Evolutionary conservation across 2,329 filamentous ascomycete genomes (phyloP).

Genomic region (Cladosporium sp.): DNA sequence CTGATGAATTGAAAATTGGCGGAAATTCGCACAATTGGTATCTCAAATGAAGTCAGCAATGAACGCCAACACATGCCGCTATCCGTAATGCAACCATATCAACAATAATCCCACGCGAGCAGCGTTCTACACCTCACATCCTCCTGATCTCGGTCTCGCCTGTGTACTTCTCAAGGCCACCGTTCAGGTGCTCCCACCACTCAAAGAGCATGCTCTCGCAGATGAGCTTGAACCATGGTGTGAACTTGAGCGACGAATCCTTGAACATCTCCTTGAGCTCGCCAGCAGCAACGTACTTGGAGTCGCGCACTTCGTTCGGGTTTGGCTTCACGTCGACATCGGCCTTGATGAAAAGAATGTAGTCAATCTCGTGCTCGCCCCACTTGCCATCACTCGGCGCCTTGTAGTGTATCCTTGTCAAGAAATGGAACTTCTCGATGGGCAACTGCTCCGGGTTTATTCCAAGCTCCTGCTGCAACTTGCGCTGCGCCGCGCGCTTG

Average conservation of each 20-base stretch:
- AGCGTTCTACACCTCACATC: conserved; percentile 51
- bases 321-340: conserved; percentile 80
- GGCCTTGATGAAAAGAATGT: conserved; percentile 96
- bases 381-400: conserved; percentile 95
- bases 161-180: conserved; percentile 76
- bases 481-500: conserved; percentile 87
- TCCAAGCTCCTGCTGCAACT: conserved; percentile 90
- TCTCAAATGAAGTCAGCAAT: conserved; percentile 12
- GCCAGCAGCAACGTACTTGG: conserved; percentile 75
- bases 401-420: conserved; percentile 97
- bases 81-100: conserved; percentile 6
- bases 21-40: conserved; percentile 10
- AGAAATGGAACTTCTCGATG: conserved; percentile 83
- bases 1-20: conserved; percentile 8
- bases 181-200: conserved; percentile 88
- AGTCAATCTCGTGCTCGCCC: conserved; percentile 99
- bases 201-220: conserved; percentile 96
- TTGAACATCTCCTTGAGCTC: conserved; percentile 82
- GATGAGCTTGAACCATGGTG: conserved; percentile 99
- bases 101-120: background rate
- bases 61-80: conserved; percentile 11
- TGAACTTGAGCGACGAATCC: conserved; percentile 78
- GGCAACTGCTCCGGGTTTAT: conserved; percentile 88
- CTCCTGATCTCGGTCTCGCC: conserved; percentile 83
- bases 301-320: conserved; percentile 83